Percentiles rank a stretch among this genome's conserved stretches.
Evolutionary conservation across 2,329 filamentous ascomycete genomes (phyloP).

Genomic region (Aureobasidium sp.): DNA sequence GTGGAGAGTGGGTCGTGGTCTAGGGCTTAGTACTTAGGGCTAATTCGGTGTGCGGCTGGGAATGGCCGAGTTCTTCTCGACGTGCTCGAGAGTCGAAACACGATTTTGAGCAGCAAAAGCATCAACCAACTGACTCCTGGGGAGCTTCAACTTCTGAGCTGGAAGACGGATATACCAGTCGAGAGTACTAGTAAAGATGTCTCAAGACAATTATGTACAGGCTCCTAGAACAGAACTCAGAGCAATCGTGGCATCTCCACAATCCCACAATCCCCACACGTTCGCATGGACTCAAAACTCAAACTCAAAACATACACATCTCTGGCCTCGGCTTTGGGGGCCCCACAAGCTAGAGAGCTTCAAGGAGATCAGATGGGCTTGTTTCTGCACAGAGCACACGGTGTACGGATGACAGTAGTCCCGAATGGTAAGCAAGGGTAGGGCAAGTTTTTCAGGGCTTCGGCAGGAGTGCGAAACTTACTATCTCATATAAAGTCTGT

Average conservation of each 20-base stretch:
- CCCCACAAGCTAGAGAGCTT: conserved; percentile 4
- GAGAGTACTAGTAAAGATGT: no score
- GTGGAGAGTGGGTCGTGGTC: background rate
- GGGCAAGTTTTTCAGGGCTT: background rate
- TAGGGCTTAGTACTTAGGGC: conserved; percentile 17
- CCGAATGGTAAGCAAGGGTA: background rate
- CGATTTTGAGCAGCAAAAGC: no score
- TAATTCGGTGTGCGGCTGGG: conserved; percentile 8
- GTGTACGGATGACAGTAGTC: background rate
- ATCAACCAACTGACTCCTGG: no score
- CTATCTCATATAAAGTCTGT: conserved; percentile 6
- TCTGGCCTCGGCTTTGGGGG: background rate
- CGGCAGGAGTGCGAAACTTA: background rate
- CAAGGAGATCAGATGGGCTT: conserved; percentile 2
- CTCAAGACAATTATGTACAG: no score
- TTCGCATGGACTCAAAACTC: background rate
- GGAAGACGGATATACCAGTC: no score
- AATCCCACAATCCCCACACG: conserved; percentile 5
- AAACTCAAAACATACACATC: background rate
- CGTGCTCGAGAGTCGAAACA: no score
- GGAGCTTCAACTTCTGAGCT: no score
- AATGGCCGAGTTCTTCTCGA: background rate
- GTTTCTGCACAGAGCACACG: background rate
- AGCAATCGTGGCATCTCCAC: no score
- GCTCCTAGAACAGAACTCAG: no score